phyloP scores from a whole-genome alignment of 176 grass and related monocot genomes.

The Musa schizocarpa region DNA sequence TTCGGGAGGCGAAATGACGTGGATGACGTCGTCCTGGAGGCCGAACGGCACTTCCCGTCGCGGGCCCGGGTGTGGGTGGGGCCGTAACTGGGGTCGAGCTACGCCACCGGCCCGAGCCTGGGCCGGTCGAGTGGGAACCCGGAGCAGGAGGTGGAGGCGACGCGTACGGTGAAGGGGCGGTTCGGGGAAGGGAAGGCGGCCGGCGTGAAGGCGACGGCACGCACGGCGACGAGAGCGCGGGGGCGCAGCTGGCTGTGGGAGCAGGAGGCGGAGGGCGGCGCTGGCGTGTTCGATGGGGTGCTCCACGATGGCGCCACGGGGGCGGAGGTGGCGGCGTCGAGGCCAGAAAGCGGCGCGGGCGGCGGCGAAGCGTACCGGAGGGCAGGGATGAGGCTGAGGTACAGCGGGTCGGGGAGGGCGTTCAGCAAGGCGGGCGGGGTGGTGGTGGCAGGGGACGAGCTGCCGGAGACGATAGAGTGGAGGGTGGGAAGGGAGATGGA shows the following conservation, averaged over 20 bases:
- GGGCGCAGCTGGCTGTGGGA: slow-evolving; percentile 78
- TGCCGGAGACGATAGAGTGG: slow-evolving; percentile 65
- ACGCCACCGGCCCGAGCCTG: slow-evolving; percentile 69
- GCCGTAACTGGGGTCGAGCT: slow-evolving; percentile 45
- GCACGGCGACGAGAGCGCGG: slow-evolving; percentile 34
- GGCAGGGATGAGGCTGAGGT: slow-evolving; percentile 45
- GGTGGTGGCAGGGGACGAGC: slow-evolving; percentile 66
- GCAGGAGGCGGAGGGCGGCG: slow-evolving; percentile 71
- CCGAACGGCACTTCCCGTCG: slow-evolving; percentile 67
- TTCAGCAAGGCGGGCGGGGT: slow-evolving; percentile 71
- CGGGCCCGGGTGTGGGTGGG: slow-evolving; percentile 60
- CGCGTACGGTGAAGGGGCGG: slow-evolving; percentile 48
- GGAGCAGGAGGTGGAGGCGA: slow-evolving; percentile 56
- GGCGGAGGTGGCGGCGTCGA: slow-evolving; percentile 59
- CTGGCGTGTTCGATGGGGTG: slow-evolving; percentile 65
- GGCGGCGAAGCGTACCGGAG: slow-evolving; percentile 27
- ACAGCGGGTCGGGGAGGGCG: slow-evolving; percentile 40
- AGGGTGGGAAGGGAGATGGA: slow-evolving; percentile 64
- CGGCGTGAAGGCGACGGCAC: slow-evolving; percentile 40
- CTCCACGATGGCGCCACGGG: slow-evolving; percentile 53
- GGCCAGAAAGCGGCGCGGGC: not conserved
- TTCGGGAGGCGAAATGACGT: slow-evolving; percentile 28
- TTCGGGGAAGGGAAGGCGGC: slow-evolving; percentile 16
- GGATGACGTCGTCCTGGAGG: slow-evolving; percentile 23
- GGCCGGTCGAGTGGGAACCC: slow-evolving; percentile 86